Base-by-base conservation (phyloP, 805 yeast species). In the Suhomyces emberorum region DNA sequence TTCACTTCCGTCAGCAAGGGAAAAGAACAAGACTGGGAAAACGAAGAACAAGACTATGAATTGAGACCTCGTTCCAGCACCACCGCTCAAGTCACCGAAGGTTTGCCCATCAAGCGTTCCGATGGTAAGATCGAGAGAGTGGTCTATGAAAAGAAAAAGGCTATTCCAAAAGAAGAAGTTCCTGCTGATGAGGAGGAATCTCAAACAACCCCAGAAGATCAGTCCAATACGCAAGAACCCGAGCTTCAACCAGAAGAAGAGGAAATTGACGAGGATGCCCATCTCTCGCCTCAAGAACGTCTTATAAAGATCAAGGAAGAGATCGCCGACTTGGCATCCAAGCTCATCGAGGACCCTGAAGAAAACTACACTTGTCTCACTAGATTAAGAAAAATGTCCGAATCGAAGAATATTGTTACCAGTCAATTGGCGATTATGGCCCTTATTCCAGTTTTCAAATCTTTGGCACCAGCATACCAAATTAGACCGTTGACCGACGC, bases 311-410 rank as follows among this genome's bases (percentile, higher is more conserved):
- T 84, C 28, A 85, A 88, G 51, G 97, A 88, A 61, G 86, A 84
- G 37, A 76, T 93, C 28, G 96, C 98, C 0, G 79, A 75, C 14
- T 59, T 82, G 32, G 96, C 95, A 1, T 84, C 86, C 26, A 74
- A 74, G 28, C 62, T 91, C 23, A 79, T 79, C 50, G 95, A 88
- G 55, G 86, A 87, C 40, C 96, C 98, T 5, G 98, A 93, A 57
- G 95, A 87, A 51, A 76, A 89, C 51, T 70, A 83, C 6, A 54
- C 74, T 10, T 67, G 78, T 19, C 65, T 89, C 9, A 72, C 83
- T 2, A 76, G 89, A 54, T 68, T 85, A 33, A 65, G 85, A 35
- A 77, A 73, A 47, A 83, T 84, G 88, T 70, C 86, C 0, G 72
- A 67, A 39, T 81, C 93, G 2, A 74, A 72, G 47, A 80, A 83